Evolutionary conservation across 2,329 filamentous ascomycete genomes (phyloP), one percentile per base, ranked within the genome.

Genomic region (Botrytis cinerea): DNA sequence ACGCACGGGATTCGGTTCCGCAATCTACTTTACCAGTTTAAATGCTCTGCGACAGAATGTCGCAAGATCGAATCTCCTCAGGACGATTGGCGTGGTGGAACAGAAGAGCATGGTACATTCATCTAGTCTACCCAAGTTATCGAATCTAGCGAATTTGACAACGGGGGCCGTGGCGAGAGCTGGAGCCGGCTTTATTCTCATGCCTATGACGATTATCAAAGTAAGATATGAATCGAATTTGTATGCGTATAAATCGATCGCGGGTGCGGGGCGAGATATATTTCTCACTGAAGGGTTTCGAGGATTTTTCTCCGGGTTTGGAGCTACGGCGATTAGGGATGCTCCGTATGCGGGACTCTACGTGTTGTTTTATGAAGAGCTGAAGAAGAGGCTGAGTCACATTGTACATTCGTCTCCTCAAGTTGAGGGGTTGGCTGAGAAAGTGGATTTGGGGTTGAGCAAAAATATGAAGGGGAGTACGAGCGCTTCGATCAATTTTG

Each of bases 291-390:
- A 95, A 77, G 95, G 96, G 0, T 73, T 93, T 5, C 89, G 91
- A 45, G 96, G 95, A 0, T 97, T 99, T 83, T 98, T 98, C 80
- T 90, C 93, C 0, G 96, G 96, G 1, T 97, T 97, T 80, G 96
- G 96, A 60, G 96, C 95, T 1, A 99, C 96, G 0, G 94, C 96
- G 0, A 89, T 97, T 43, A 88, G 96, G 63, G 96, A 99, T 82
- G 96, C 95, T n/a, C 96, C 96, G 0, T 98, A 98, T 81, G 96
- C 96, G 0, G 96, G 96, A 0, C 86, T 98, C 25, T 99, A 99
- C 80, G 94, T 99, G 0, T 85, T 98, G 12, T 93, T 97, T 78
- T 99, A 99, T 83, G 96, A 99, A 84, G 88, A 93, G 80, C 87
- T 90, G 73, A 97, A 97, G 83, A 88, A 86, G 68, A 84, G 86